These are phyloP conservation scores for Fusarium keratoplasticum DNA, from an alignment of 2,329 filamentous ascomycete species.

Conservation along the genomic window DNA sequence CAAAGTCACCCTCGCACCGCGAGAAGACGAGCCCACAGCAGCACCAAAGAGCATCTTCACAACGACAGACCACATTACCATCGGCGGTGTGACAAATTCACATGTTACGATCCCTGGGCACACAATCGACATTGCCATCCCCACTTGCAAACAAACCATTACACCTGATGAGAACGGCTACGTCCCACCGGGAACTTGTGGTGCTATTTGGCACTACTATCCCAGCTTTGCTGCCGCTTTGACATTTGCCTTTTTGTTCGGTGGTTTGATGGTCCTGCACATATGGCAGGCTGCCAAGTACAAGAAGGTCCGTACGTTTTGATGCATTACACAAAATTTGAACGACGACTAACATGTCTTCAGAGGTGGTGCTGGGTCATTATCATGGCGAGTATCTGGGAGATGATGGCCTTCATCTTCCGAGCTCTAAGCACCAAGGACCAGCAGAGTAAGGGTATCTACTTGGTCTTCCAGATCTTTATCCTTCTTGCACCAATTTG, in stretches of 20 bases:
- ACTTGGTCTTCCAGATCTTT: slow-evolving; percentile 40
- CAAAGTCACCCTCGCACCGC: slow-evolving; percentile 19
- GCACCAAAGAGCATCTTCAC: slow-evolving; percentile 39
- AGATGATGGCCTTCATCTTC: slow-evolving; percentile 38
- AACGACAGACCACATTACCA: slow-evolving; percentile 44
- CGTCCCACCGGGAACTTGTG: slow-evolving; percentile 47
- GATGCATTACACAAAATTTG: not conserved
- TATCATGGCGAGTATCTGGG: slow-evolving; percentile 50
- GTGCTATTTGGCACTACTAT: slow-evolving; percentile 49
- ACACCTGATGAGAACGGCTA: slow-evolving; percentile 49
- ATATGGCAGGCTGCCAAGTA: slow-evolving; percentile 35
- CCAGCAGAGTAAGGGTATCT: slow-evolving; percentile 29
- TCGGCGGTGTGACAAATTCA: slow-evolving; percentile 31
- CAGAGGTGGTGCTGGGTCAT: slow-evolving; percentile 52
- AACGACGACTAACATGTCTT: not conserved
- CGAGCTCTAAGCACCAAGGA: slow-evolving; percentile 36
- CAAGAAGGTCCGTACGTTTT: slow-evolving; percentile 40
- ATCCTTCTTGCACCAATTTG: slow-evolving; percentile 39
- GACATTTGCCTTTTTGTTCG: slow-evolving; percentile 46
- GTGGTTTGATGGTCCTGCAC: slow-evolving; percentile 20
- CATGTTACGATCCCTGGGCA: slow-evolving; percentile 43
- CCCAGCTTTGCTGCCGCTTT: slow-evolving; percentile 47
- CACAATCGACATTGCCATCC: slow-evolving; percentile 47
- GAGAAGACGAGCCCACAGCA: slow-evolving; percentile 5
- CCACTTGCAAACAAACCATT: slow-evolving; percentile 52